Percentiles rank a stretch among this genome's conserved stretches.
Evolutionary conservation across 2,329 filamentous ascomycete species (phyloP).

Genomic region (Cladosporium sp.): DNA sequence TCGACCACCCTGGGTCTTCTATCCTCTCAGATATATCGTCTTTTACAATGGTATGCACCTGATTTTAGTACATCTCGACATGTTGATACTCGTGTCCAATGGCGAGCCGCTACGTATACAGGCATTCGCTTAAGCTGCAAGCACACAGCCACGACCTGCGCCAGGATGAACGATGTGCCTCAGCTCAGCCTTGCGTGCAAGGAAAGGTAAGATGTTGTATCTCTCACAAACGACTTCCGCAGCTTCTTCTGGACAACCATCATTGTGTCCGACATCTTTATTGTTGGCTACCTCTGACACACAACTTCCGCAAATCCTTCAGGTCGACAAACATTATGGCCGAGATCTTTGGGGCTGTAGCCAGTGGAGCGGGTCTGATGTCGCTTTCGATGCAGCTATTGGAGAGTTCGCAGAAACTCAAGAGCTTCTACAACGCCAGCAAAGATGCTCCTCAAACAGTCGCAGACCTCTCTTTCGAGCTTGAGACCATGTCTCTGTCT

Average conservation of each 20-base stretch:
- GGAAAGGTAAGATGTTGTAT: not conserved
- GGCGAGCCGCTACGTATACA: not conserved
- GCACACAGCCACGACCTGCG: not conserved
- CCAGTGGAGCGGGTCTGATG: constrained; percentile 20
- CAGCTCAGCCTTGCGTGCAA: not conserved
- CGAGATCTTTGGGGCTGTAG: constrained; percentile 19
- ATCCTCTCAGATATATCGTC: not conserved
- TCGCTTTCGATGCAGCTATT: constrained; percentile 20
- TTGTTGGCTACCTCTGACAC: no score
- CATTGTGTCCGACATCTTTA: no score
- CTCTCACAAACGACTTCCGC: no score
- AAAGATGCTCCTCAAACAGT: constrained; percentile 12
- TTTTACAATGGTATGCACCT: not conserved
- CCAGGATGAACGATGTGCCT: not conserved
- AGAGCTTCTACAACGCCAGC: constrained; percentile 15
- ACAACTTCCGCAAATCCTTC: no score
- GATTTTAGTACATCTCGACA: not conserved
- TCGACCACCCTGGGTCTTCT: not conserved
- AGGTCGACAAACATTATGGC: constrained; percentile 5
- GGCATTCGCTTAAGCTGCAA: not conserved
- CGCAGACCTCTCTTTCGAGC: not conserved
- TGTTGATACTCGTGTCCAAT: not conserved
- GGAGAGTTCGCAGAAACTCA: constrained; percentile 19
- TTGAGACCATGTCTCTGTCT: constrained; percentile 12
- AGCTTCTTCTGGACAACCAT: no score